A percentile compares a stretch with the other conserved stretches of the same genome.
These are phyloP conservation scores for Ceratorhiza oryzae-sativae DNA, from an alignment of 1,284 basidiomycete genomes.

Conservation along the genomic window DNA sequence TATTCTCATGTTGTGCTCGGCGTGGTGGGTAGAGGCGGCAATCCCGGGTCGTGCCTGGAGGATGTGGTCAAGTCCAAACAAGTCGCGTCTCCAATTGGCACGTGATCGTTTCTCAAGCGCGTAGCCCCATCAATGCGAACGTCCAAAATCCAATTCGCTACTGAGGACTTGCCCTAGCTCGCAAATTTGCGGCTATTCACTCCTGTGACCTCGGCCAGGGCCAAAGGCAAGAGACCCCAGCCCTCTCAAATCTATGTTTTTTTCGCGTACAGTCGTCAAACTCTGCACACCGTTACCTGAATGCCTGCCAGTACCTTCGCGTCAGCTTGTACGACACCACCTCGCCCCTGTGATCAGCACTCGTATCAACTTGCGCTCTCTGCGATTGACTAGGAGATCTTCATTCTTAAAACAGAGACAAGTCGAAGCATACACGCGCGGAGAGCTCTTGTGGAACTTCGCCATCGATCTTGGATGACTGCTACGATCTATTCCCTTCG, in stretches of 20 bases:
- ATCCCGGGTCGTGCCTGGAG: not conserved
- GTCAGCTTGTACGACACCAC: not conserved
- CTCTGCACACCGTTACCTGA: not conserved
- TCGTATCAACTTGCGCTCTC: not conserved
- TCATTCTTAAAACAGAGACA: not conserved
- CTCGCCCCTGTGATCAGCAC: not conserved
- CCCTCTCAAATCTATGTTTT: no score
- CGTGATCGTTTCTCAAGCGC: slow-evolving; percentile 19
- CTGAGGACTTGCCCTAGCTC: no score
- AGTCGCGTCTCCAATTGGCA: not conserved
- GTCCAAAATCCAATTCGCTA: no score
- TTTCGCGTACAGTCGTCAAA: not conserved
- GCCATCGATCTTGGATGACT: not conserved
- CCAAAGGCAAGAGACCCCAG: no score
- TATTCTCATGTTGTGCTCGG: slow-evolving; percentile 64
- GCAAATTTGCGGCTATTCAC: no score
- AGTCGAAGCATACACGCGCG: not conserved
- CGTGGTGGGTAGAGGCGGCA: not conserved
- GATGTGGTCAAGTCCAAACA: slow-evolving; percentile 22
- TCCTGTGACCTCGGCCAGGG: no score
- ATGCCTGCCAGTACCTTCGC: not conserved
- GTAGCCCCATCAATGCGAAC: not conserved
- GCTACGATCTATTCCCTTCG: not conserved
- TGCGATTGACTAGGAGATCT: not conserved
- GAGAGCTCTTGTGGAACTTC: not conserved